Base-by-base conservation (phyloP, 345 rosid species). In the Stellera chamaejasme region DNA sequence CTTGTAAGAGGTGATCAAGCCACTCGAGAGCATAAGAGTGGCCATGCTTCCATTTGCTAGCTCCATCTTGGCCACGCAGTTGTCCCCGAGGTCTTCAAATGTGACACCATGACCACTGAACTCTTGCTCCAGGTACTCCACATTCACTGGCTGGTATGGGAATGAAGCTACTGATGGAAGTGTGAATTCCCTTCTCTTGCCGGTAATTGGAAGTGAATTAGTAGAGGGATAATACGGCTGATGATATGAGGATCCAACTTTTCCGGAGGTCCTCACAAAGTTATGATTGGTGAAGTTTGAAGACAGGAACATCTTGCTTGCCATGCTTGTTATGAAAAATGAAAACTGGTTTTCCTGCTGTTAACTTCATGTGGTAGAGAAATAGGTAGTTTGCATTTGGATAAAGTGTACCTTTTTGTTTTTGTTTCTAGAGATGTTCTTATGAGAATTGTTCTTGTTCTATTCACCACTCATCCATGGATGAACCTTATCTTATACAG, bases 61-160 rank as follows among this genome's bases (percentile, higher is more conserved):
- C n/a, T 43, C 53, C 77, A 88, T 58, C 70, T 75, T 92, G 13
- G 87, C 93, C 41, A 82, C 70, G 69, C 84, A 85, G 43, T 69
- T 63, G 54, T 82, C 90, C n/a, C 80, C 84, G 2, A 88, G 69
- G 16, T 70, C 73, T 60, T 88, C 79, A 27, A 91, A 88, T 55
- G 80, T 75, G 53, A 88, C 85, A 54, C 96, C 96, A 60, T 79
- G 95, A 15, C 88, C 92, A 63, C 86, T 75, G 66, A 88, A 83
- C 58, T 88, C 92, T 58, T 60, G 54, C 52, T 78, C 76, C 53
- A 88, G 71, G 73, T 82, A 77, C 65, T 88, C 96, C 45, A 79
- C 72, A 56, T 79, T 80, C 55, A 78, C 14, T 0, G 89, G 89
- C 48, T 67, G 79, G 59, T 68, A 68, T 14, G 82, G 83, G 61